A percentile compares a stretch with the other conserved stretches of the same genome.
phyloP scores from a whole-genome alignment of 306 rosid species.

The Lotus japonicus region DNA sequence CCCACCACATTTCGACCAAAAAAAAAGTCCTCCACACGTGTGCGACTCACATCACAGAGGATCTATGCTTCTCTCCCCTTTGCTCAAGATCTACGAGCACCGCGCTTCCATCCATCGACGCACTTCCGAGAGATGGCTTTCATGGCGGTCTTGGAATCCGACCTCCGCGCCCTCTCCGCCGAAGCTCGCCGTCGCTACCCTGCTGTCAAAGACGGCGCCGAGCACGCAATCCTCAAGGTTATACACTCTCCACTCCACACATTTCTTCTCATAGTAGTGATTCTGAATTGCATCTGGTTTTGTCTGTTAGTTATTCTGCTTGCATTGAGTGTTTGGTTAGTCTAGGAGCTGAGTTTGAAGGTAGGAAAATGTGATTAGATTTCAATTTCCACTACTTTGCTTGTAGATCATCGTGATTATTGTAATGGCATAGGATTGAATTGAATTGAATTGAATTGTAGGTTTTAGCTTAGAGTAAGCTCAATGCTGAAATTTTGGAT shows the following conservation, averaged over 20 bases:
- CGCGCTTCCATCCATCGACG: constrained; percentile 4
- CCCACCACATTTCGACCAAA: background rate
- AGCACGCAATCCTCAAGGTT: constrained; percentile 92
- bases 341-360: background rate
- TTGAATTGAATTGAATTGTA: background rate
- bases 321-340: constrained; percentile 20
- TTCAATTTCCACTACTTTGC: constrained; percentile 4
- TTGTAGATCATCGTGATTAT: background rate
- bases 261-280: background rate
- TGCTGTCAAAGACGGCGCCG: constrained; percentile 91
- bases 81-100: constrained; percentile 39
- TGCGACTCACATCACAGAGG: constrained; percentile 12
- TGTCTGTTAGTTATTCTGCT: constrained; percentile 7
- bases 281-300: constrained; percentile 15
- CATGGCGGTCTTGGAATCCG: constrained; percentile 98
- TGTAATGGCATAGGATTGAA: background rate
- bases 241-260: background rate
- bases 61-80: constrained; percentile 6
- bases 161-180: constrained; percentile 94
- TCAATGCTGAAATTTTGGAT: background rate
- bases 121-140: constrained; percentile 68
- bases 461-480: constrained; percentile 9
- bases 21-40: constrained; percentile 29
- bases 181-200: constrained; percentile 99
- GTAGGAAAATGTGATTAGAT: background rate